phyloP scores from a whole-genome alignment of 1,284 basidiomycete genomes.

The Apiotrichum mycotoxinovorans region DNA sequence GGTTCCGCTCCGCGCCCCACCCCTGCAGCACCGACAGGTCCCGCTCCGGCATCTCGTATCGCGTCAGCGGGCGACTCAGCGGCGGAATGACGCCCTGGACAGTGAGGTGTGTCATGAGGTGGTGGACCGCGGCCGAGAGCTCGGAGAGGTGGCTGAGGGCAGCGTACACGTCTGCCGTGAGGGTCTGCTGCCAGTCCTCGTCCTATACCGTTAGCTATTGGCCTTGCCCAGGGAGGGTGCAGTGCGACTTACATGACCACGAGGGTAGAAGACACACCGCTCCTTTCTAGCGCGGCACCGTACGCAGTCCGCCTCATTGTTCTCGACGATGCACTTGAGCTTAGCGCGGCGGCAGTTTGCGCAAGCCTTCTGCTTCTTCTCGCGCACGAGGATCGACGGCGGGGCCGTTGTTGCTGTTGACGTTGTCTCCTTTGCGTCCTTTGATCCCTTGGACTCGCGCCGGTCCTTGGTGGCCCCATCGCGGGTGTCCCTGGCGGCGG shows the following conservation, averaged over 20 bases:
- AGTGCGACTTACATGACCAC: constrained; percentile 42
- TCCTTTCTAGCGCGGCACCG: constrained; percentile 40
- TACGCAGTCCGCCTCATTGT: constrained; percentile 37
- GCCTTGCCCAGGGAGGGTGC: too few relatives aligned
- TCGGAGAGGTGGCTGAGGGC: constrained; percentile 32
- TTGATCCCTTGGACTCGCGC: too few relatives aligned
- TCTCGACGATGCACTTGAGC: constrained; percentile 42
- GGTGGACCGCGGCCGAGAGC: constrained; percentile 35
- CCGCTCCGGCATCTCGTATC: constrained; percentile 34
- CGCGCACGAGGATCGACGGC: constrained; percentile 21
- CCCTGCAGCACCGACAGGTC: constrained; percentile 29
- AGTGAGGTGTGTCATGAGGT: constrained; percentile 35
- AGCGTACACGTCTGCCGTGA: constrained; percentile 32
- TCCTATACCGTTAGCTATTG: constrained; percentile 22
- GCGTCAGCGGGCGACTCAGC: constrained; percentile 17
- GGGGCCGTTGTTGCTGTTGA: too few relatives aligned
- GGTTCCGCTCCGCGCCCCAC: constrained; percentile 27
- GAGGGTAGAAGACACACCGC: constrained; percentile 39
- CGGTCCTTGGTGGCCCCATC: background rate
- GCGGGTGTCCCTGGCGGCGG: background rate
- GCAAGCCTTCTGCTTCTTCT: constrained; percentile 39
- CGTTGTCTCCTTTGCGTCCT: constrained; percentile 6
- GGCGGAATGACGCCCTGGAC: constrained; percentile 30
- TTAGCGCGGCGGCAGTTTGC: constrained; percentile 43
- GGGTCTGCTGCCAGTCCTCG: constrained; percentile 43